Base-by-base conservation (phyloP, 441 rosid genomes). In the Populus trichocarpa region DNA sequence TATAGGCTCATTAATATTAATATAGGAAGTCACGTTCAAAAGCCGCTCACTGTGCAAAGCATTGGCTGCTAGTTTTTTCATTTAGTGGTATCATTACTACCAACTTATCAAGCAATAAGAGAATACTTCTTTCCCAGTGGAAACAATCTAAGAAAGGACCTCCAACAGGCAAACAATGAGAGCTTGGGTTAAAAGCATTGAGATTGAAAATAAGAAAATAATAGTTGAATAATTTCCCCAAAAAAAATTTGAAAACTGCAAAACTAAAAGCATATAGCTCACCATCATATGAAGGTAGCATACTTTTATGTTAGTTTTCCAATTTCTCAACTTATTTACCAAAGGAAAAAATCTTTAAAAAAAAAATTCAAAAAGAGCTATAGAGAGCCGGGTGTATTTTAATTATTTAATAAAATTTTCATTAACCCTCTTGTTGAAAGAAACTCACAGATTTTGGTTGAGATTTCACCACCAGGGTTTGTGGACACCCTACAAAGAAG, bases 401-500 rank as follows among this genome's bases (percentile, higher is more conserved):
- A 42, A 72, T 84, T 81, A 78, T 83, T 80, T 71, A 71, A 71
- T 66, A 79, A 83, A 79, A 71, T 85, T 84, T 81, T 87, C 80
- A 89, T 91, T 85, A 91, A 81, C 88, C 89, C 78, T 83, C 89
- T 76, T 82, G 87, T 81, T 85, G 81, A 71, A 79, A 82, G 81
- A 78, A 89, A 89, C 88, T 90, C 80, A 81, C 93, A 89, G 86
- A 82, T 80, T 83, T 88, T 35, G 83, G 83, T 74, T 72, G 90
- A 73, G 86, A 73, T 72, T 88, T 87, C 80, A 88, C 75, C 87
- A 89, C 65, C 50, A 90, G 90, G 87, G 88, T 86, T 75, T 91
- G 97, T 13, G 98, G 98, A 82, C 90, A 91, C 85, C 87, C 87
- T 77, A 84, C 90, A 89, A 96, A 96, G 88, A 93, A 92, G 90